Percentiles rank a stretch among this genome's conserved stretches.
These are phyloP conservation scores for Phylloporus scabripes DNA, from an alignment of 768 basidiomycete species.

Conservation along the genomic window DNA sequence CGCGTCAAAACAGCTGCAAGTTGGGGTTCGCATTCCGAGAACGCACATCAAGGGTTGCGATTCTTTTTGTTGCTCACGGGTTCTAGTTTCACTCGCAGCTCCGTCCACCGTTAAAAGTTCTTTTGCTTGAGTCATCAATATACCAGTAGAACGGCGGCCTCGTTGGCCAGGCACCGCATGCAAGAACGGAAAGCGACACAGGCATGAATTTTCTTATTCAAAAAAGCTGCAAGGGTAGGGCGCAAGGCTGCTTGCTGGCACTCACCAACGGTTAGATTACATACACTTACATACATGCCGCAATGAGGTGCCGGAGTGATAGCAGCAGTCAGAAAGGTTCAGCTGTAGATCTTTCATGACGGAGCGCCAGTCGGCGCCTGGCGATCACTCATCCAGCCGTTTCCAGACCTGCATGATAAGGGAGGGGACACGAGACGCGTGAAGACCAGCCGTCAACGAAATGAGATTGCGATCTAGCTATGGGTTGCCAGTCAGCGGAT, in stretches of 20 bases:
- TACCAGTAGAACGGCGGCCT: slow-evolving; percentile 6
- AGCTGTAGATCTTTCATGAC: slow-evolving; percentile 33
- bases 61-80: slow-evolving; percentile 5
- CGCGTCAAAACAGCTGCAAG: slow-evolving; percentile 12
- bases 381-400: slow-evolving; percentile 31
- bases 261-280: slow-evolving; percentile 19
- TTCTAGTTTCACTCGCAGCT: slow-evolving; percentile 14
- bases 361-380: slow-evolving; percentile 29
- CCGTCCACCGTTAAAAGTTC: slow-evolving; percentile 8
- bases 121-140: slow-evolving; percentile 15
- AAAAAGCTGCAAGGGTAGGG: slow-evolving; percentile 3
- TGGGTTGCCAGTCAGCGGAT: slow-evolving; percentile 26
- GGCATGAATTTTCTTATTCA: slow-evolving; percentile 6
- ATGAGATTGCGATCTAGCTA: slow-evolving; percentile 24
- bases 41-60: slow-evolving; percentile 22
- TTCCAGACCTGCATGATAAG: slow-evolving; percentile 29
- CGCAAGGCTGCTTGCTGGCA: slow-evolving; percentile 20
- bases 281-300: slow-evolving; percentile 16
- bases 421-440: slow-evolving; percentile 9
- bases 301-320: slow-evolving; percentile 18
- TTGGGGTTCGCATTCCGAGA: slow-evolving; percentile 24
- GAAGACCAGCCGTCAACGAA: slow-evolving; percentile 20
- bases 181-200: slow-evolving; percentile 9
- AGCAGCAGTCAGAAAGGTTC: slow-evolving; percentile 15
- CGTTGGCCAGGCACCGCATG: slow-evolving; percentile 14